These are phyloP conservation scores for Carpinus fangiana DNA, from an alignment of 306 rosid species.

Conservation along the genomic window DNA sequence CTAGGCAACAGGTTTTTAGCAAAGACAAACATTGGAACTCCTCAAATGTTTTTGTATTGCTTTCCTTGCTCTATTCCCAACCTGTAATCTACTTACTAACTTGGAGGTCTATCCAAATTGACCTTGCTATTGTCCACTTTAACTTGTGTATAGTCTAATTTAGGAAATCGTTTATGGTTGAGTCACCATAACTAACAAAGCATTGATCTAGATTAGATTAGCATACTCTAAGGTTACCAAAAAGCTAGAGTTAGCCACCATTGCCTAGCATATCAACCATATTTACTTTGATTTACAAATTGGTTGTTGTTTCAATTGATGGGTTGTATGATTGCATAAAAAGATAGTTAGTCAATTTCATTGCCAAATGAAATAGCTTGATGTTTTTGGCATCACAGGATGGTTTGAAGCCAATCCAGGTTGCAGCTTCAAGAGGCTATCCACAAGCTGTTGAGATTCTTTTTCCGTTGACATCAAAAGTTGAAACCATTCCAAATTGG, in stretches of 20 bases:
- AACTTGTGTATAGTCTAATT: neutral
- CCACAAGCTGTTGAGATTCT: slow-evolving; percentile 67
- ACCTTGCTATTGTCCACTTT: neutral
- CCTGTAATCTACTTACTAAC: neutral
- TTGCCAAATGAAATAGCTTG: slow-evolving; percentile 18
- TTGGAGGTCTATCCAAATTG: neutral
- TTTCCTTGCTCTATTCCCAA: neutral
- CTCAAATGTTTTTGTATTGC: too few species aligned
- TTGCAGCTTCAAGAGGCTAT: slow-evolving; percentile 77
- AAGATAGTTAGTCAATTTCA: neutral
- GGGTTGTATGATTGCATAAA: neutral
- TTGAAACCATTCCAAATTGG: slow-evolving; percentile 67
- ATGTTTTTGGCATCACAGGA: slow-evolving; percentile 60
- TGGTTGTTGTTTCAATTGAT: neutral
- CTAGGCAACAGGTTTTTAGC: neutral
- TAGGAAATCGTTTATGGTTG: neutral
- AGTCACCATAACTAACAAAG: neutral
- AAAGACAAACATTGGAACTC: neutral
- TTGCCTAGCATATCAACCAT: neutral
- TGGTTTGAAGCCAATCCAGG: slow-evolving; percentile 76
- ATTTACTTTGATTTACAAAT: neutral
- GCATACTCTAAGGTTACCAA: neutral
- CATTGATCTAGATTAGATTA: neutral
- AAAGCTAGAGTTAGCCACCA: neutral
- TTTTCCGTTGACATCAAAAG: slow-evolving; percentile 72